Evolutionary conservation across 1,284 basidiomycete species (phyloP), one percentile per base, ranked within the genome.

Genomic region (Leccinum huronense): DNA sequence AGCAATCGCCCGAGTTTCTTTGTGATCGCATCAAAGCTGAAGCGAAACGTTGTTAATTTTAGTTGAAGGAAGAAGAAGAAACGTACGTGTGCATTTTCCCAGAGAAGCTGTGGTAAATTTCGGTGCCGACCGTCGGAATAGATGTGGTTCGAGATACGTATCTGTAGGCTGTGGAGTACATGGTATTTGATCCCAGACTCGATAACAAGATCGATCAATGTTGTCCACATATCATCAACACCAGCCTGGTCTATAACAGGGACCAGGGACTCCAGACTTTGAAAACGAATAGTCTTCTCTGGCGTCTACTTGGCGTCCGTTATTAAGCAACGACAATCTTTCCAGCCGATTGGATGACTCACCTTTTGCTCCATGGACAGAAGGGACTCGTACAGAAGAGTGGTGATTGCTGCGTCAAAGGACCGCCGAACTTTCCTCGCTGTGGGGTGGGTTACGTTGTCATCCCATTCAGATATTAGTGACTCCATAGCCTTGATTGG

Each of bases 171-270:
- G 51, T 71, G 74, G 51, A 91, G 76, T 0, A 80, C 75, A 58
- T 84, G 80, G 8, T 79, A 78, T 65, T 86, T 83, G 63, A 95
- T 88, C 1, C 91, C 94, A 9, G 89, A 88, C 3, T 83, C 80
- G 10, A 74, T 60, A 48, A 84, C 84, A n/a, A 93, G 87, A 33
- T 80, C 76, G 13, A 91, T 75, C 67, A 94, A 77, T 3, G 86
- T 82, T 14, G 83, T 79, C 82, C 84, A 88, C 27, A 71, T 73
- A 5, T 78, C 69, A 16, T 76, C 68, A 14, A 73, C 72, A 38
- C 74, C 71, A 5, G 66, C 59, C 2, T 63, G 65, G 38, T 73
- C 72, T 10, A 67, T 72, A 31, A 71, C 71, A 6, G 77, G 70
- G 5, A 86, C 78, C 19, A 94, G 73, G 9, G 89, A 87, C 56